Conservation (phyloP, 164 flowering plant species). For the Annona squamosa region DNA sequence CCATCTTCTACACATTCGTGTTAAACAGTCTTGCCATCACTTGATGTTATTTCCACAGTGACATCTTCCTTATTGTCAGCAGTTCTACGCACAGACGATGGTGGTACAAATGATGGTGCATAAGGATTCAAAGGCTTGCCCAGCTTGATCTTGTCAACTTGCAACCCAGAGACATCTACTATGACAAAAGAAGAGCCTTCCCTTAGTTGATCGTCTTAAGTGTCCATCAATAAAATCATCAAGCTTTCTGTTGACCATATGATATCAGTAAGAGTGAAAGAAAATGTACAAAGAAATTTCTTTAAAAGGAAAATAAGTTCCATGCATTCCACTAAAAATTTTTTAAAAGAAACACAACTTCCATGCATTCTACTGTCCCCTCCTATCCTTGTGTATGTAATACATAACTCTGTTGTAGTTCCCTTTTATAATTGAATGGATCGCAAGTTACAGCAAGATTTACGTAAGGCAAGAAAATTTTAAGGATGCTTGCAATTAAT, state of each 20-base stretch:
- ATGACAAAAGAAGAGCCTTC: background rate
- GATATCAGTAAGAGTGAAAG: background rate
- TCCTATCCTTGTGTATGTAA: too few species aligned
- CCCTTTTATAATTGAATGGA: too few species aligned
- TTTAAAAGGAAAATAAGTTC: too few species aligned
- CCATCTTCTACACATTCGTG: background rate
- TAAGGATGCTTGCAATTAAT: too few species aligned
- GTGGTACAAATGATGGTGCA: constrained; percentile 40
- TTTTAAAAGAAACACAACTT: too few species aligned
- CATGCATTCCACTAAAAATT: too few species aligned
- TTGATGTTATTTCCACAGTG: background rate
- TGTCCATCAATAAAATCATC: background rate
- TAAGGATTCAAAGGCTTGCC: constrained; percentile 21
- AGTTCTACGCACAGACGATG: background rate
- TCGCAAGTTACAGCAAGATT: too few species aligned
- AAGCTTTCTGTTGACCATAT: background rate
- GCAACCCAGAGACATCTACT: background rate
- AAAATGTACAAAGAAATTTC: background rate
- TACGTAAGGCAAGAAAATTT: too few species aligned
- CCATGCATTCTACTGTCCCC: too few species aligned
- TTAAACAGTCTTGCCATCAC: background rate
- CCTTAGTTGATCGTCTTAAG: background rate
- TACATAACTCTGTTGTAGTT: too few species aligned
- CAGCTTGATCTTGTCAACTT: constrained; percentile 12
- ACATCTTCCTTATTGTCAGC: constrained; percentile 5